phyloP scores from a whole-genome alignment of 2,329 filamentous ascomycete species.

The Sporothrix brasiliensis region DNA sequence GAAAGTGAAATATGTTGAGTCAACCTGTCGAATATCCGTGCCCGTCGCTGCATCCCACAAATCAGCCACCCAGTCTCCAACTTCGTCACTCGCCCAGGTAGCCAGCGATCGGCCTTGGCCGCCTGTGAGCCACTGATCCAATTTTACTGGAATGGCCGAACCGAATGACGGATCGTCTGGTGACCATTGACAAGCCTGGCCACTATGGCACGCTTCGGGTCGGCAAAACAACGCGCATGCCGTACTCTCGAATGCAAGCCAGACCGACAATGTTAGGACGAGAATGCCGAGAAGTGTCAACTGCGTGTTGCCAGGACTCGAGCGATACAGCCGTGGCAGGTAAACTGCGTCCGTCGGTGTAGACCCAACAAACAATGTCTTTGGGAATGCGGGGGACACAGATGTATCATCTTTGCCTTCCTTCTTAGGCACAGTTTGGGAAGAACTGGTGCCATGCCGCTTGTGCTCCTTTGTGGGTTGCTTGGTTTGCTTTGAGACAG shows the following conservation, averaged over 20 bases:
- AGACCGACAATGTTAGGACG: constrained; percentile 51
- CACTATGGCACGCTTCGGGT: constrained; percentile 53
- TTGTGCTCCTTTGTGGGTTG: constrained; percentile 23
- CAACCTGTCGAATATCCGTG: constrained; percentile 50
- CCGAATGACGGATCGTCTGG: constrained; percentile 63
- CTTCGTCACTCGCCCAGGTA: constrained; percentile 48
- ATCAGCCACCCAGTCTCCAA: constrained; percentile 54
- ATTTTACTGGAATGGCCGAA: constrained; percentile 62
- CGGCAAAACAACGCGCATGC: constrained; percentile 60
- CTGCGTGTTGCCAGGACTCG: constrained; percentile 47
- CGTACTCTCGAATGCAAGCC: constrained; percentile 57
- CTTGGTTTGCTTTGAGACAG: not conserved
- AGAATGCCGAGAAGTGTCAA: constrained; percentile 55
- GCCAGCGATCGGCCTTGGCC: constrained; percentile 52
- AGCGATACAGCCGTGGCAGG: constrained; percentile 53
- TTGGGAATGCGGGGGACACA: not conserved
- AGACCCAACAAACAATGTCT: not conserved
- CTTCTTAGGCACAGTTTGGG: not conserved
- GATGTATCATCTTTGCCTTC: not conserved
- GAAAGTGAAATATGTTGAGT: constrained; percentile 51
- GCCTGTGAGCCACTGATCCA: constrained; percentile 63
- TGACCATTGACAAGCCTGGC: constrained; percentile 57
- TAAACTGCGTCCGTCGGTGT: constrained; percentile 44
- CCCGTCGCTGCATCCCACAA: constrained; percentile 51
- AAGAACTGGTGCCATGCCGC: constrained; percentile 4